Evolutionary conservation across 192 early-diverging fungal species (phyloP).

Genomic region (Irineochytrium annulatum): DNA sequence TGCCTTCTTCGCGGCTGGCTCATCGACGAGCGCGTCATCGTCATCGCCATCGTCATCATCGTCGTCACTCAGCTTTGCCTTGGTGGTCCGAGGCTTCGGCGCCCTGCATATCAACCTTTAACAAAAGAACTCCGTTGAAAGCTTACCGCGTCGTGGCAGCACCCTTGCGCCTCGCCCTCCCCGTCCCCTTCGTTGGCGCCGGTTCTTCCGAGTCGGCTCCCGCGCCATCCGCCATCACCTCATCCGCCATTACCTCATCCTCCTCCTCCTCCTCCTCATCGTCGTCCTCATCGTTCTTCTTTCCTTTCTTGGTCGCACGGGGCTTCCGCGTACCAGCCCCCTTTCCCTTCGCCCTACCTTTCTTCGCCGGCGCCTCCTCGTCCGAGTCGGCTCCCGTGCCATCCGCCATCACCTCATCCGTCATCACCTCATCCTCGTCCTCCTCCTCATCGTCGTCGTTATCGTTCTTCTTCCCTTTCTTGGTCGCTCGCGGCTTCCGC

Average conservation of each 20-base stretch:
- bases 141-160: too few relatives aligned
- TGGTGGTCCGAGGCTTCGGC: background rate
- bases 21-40: conserved; percentile 14
- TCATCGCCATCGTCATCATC: conserved; percentile 8
- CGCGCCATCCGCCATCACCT: conserved; percentile 8
- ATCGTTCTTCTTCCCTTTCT: background rate
- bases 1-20: background rate
- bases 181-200: background rate
- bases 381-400: background rate
- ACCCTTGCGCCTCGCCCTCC: background rate
- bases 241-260: background rate
- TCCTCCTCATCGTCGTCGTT: conserved; percentile 11
- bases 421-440: conserved; percentile 7
- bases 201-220: background rate
- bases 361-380: too few relatives aligned
- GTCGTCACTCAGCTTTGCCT: background rate
- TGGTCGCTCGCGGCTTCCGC: background rate
- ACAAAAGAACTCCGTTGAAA: too few relatives aligned
- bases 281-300: conserved; percentile 8
- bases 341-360: background rate
- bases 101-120: too few relatives aligned
- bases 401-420: conserved; percentile 2
- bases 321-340: background rate
- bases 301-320: background rate
- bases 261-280: conserved; percentile 6